These are phyloP conservation scores for Isatis lusitanica DNA, from an alignment of 441 rosid species.

Conservation along the genomic window DNA sequence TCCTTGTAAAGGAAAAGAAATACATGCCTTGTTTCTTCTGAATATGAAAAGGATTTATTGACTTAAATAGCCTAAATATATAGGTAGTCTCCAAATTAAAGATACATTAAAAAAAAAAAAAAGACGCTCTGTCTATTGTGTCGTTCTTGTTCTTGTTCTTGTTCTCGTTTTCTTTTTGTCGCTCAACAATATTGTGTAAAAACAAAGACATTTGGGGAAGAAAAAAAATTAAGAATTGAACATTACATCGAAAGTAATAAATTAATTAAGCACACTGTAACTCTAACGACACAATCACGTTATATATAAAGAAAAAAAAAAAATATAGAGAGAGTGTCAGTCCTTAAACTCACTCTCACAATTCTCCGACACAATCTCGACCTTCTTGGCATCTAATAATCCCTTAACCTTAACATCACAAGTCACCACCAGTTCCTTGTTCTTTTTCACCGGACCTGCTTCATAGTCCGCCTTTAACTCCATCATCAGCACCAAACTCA, in stretches of 20 bases:
- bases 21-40: not conserved
- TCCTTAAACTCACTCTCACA: slow-evolving; percentile 37
- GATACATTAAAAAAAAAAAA: not conserved
- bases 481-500: slow-evolving; percentile 24
- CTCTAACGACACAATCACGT: slow-evolving; percentile 30
- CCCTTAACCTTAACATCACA: slow-evolving; percentile 39
- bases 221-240: slow-evolving; percentile 23
- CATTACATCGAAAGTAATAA: slow-evolving; percentile 25
- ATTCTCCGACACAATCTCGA: slow-evolving; percentile 35
- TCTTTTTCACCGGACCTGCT: slow-evolving; percentile 31
- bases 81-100: not conserved
- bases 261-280: slow-evolving; percentile 23
- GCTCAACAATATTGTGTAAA: slow-evolving; percentile 16
- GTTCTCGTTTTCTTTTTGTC: slow-evolving; percentile 20
- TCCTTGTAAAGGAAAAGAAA: not conserved
- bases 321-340: slow-evolving; percentile 13
- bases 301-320: not conserved
- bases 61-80: not conserved
- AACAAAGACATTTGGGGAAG: not conserved
- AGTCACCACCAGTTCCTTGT: slow-evolving; percentile 33
- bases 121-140: not conserved
- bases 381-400: slow-evolving; percentile 33
- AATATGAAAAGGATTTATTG: not conserved
- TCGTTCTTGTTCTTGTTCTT: not conserved
- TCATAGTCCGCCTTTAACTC: slow-evolving; percentile 31